These are phyloP conservation scores for Leishmania lainsoni DNA, from an alignment of 208 protist species.

Conservation along the genomic window DNA sequence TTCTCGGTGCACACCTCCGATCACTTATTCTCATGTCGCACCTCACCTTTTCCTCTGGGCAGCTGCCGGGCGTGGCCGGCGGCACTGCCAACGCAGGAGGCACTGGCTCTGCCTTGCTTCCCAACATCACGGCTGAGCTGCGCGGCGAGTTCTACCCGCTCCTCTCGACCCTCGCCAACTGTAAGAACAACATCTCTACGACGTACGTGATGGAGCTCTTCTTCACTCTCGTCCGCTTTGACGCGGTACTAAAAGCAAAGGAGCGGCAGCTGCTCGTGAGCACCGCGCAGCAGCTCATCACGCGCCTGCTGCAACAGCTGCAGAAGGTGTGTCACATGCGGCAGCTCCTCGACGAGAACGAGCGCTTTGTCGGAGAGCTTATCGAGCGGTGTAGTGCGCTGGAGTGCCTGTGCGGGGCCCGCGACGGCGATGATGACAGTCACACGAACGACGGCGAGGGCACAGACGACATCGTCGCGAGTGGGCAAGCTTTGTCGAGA, in stretches of 20 bases:
- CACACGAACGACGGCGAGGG: slow-evolving; percentile 14
- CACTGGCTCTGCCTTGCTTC: slow-evolving; percentile 39
- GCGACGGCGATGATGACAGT: slow-evolving; percentile 2
- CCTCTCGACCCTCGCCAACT: slow-evolving; percentile 50
- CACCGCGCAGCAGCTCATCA: slow-evolving; percentile 62
- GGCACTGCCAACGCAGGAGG: slow-evolving; percentile 13
- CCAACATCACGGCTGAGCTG: slow-evolving; percentile 51
- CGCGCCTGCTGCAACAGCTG: slow-evolving; percentile 44
- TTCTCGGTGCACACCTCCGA: background rate
- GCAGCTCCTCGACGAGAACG: slow-evolving; percentile 41
- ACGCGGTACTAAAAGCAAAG: slow-evolving; percentile 61
- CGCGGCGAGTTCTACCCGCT: slow-evolving; percentile 69
- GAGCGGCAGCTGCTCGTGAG: slow-evolving; percentile 77
- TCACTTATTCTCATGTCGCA: background rate
- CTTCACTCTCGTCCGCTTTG: slow-evolving; percentile 69
- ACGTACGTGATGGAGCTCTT: slow-evolving; percentile 81
- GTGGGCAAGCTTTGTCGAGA: background rate
- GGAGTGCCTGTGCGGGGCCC: slow-evolving; percentile 15
- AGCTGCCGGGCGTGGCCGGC: background rate
- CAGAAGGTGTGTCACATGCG: slow-evolving; percentile 42
- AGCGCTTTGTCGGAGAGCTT: slow-evolving; percentile 45
- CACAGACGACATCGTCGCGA: slow-evolving; percentile 1
- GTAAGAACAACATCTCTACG: slow-evolving; percentile 32
- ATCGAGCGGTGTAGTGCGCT: slow-evolving; percentile 43
- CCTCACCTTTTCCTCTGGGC: background rate